Conservation (phyloP, 2,329 filamentous ascomycete species). For the Colletotrichum tofieldiae region DNA sequence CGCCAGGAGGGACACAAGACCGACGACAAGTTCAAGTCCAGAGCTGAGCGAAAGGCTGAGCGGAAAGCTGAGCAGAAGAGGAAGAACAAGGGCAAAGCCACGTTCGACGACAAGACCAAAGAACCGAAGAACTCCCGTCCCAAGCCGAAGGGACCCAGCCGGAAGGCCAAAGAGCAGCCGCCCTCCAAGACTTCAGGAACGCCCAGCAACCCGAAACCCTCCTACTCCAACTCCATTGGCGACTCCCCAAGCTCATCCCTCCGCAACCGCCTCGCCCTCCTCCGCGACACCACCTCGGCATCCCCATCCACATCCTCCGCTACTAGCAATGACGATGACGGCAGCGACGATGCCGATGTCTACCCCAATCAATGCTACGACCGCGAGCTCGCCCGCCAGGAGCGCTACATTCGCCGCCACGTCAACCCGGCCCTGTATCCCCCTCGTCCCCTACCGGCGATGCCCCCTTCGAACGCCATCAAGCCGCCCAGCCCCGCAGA, state of each 20-base stretch:
- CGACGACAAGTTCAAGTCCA: conserved; percentile 14
- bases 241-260: conserved; percentile 31
- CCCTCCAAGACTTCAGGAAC: not conserved
- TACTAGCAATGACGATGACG: conserved; percentile 25
- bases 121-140: conserved; percentile 22
- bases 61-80: conserved; percentile 16
- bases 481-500: conserved; percentile 32
- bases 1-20: conserved; percentile 10
- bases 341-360: conserved; percentile 39
- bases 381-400: conserved; percentile 46
- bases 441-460: conserved; percentile 48
- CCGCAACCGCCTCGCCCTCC: conserved; percentile 40
- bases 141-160: conserved; percentile 7
- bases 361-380: conserved; percentile 26
- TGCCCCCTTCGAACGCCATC: not conserved
- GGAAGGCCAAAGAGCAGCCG: conserved; percentile 17
- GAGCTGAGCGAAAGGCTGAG: conserved; percentile 28
- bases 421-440: conserved; percentile 53
- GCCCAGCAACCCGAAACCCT: conserved; percentile 21
- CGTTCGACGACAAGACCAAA: not conserved
- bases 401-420: conserved; percentile 52
- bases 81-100: not conserved
- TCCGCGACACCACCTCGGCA: conserved; percentile 49
- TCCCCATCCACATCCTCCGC: conserved; percentile 44
- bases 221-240: conserved; percentile 31